Base-by-base conservation (phyloP, 306 rosid genomes). In the Cucumis cinereus region DNA sequence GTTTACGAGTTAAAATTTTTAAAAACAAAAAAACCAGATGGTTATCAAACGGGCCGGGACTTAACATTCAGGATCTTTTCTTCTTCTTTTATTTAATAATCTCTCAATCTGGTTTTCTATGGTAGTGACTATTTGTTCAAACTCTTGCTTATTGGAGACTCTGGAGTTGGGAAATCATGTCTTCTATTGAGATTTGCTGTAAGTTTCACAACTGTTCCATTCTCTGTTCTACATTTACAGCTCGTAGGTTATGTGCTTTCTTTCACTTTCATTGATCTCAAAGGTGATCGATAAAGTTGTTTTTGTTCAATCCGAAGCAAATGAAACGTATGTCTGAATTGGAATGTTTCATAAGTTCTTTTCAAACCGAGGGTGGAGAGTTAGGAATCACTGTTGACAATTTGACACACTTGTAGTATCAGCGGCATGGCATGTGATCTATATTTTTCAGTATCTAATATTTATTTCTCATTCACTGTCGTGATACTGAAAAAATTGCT, bases 81-180 rank as follows among this genome's bases (percentile, higher is more conserved):
- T 2, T 8, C 23, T n/a, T 57, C 11, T 57, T 1, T 52, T 16
- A 5, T 36, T 36, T 52, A 52, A 49, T 47, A n/a, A 55, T 8
- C 2, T 57, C 5, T 66, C 16, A 2, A 40, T 40, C 13, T 66
- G 53, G 57, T 22, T 69, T 69, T 69, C 28, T 33, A 50, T 26
- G 82, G 78, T 84, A 86, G 90, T 76, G 90, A 86, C 73, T 86
- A 86, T 77, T 71, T 86, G 82, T 86, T 86, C 82, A 86, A 86
- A 71, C 87, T 86, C 78, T 77, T 86, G 78, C 86, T 86, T 22
- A 86, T 84, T 75, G 90, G 87, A 75, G 90, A 86, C 53, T 86
- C 87, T 19, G 90, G 87, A 17, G 90, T 86, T 54, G 87, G 90
- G 2, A 86, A 86, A 41, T 84, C 87, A 40, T 84, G 90, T 50